Evolutionary conservation across 345 rosid genomes (phyloP), one percentile per base, ranked within the genome.

Genomic region (Punica granatum): DNA sequence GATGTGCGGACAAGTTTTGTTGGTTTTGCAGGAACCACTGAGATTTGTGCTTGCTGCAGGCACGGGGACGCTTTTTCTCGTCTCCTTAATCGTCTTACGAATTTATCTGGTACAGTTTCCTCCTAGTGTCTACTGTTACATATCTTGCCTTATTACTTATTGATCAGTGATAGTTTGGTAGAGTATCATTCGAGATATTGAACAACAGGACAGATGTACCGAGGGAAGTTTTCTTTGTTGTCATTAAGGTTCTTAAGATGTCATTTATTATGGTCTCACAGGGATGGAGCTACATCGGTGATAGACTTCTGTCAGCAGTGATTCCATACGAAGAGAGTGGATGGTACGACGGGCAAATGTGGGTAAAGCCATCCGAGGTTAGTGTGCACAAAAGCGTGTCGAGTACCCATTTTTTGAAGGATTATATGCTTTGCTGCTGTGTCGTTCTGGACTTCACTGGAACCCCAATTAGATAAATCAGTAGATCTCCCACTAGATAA

Each of bases 221-320:
- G n/a, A n/a, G n/a, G n/a, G n/a, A n/a, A n/a, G n/a, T n/a, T n/a
- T n/a, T n/a, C 41, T 37, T 4, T 37, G 41, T 37, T 37, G 41
- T 11, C 41, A 37, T 37, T 11, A 4, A 11, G 11, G 5, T 4
- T 37, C 5, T 37, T 37, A 37, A 26, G n/a, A n/a, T 64, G 14
- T 1, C 44, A 33, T 32, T 53, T 35, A 7, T 2, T 23, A 30
- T 23, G 32, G 53, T 58, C 41, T 51, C 18, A 34, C 81, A 93
- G 96, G 98, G 98, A 72, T 93, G 98, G 98, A 93, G 94, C 74
- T 93, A 90, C 58, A 94, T 90, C 51, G 98, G 98, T 32, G 97
- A 90, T 66, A 84, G 98, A 72, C 90, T 93, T 70, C 87, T 93
- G 64, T 86, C 98, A 25, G 98, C 98, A 2, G 96, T 93, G 70